Conservation (phyloP, 2,329 filamentous ascomycete genomes). For the Hymenoscyphus fructigenus region DNA sequence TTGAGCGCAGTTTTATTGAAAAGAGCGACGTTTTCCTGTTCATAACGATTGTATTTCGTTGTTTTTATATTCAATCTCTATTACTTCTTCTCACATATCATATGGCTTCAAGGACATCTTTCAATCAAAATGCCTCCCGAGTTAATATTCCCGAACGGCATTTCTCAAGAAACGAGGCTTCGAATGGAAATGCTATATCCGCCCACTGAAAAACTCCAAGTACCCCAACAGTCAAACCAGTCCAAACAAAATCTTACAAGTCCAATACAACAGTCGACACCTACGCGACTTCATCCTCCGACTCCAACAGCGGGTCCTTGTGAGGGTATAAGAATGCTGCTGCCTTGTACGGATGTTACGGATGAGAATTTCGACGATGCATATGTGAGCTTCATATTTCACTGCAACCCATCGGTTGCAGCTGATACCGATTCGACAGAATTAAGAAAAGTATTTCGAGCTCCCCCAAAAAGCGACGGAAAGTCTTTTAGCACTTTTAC, state of each 20-base stretch:
- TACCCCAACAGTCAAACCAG: constrained; percentile 15
- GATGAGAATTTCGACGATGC: constrained; percentile 74
- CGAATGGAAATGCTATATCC: constrained; percentile 25
- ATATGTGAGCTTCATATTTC: constrained; percentile 81
- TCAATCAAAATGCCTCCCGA: constrained; percentile 19
- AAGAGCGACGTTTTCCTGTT: not conserved
- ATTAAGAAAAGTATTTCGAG: constrained; percentile 73
- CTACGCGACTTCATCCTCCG: constrained; percentile 14
- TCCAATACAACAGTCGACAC: constrained; percentile 15
- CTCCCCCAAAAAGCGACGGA: constrained; percentile 81
- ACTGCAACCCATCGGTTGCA: constrained; percentile 83
- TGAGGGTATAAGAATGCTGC: constrained; percentile 22
- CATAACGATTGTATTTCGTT: not conserved
- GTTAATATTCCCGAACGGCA: constrained; percentile 12
- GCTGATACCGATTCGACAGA: constrained; percentile 67
- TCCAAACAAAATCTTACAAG: constrained; percentile 11
- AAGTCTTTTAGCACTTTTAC: constrained; percentile 79
- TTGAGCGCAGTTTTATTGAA: not conserved
- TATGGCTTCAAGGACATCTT: constrained; percentile 9
- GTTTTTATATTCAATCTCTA: constrained; percentile 1
- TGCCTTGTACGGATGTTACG: constrained; percentile 69
- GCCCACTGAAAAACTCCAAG: constrained; percentile 19
- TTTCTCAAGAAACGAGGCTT: constrained; percentile 25
- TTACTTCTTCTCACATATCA: constrained; percentile 1
- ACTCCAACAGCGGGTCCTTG: constrained; percentile 2